Percentiles rank a stretch among this genome's conserved stretches.
Evolutionary conservation across 2,329 filamentous ascomycete genomes (phyloP).

Genomic region (Stagonosporopsis rhizophila): DNA sequence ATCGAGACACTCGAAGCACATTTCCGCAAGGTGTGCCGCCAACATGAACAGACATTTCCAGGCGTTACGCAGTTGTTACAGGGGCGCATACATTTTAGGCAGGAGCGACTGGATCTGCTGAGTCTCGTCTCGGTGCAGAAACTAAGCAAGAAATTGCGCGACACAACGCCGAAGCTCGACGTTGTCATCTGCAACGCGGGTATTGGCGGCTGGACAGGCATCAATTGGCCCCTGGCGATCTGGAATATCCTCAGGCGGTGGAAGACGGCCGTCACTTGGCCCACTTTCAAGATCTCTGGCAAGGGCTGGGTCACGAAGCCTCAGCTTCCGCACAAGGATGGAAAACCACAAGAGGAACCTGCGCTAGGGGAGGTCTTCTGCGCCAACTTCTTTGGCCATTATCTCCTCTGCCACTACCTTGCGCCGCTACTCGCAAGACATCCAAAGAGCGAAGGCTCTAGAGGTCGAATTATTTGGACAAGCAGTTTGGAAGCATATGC

Average conservation of each 20-base stretch:
- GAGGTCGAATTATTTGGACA: slow-evolving; percentile 82
- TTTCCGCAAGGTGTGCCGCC: slow-evolving; percentile 57
- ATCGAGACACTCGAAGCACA: slow-evolving; percentile 69
- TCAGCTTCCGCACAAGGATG: slow-evolving; percentile 54
- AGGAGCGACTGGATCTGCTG: slow-evolving; percentile 66
- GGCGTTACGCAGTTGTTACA: slow-evolving; percentile 52
- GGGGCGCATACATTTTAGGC: slow-evolving; percentile 58
- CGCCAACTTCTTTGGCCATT: slow-evolving; percentile 95
- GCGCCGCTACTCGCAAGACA: slow-evolving; percentile 71
- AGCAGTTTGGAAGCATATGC: slow-evolving; percentile 77
- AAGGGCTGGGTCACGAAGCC: slow-evolving; percentile 62
- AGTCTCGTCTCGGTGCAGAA: slow-evolving; percentile 63
- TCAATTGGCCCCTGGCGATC: slow-evolving; percentile 71
- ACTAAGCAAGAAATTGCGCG: slow-evolving; percentile 59
- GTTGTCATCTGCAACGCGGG: slow-evolving; percentile 86
- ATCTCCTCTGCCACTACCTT: slow-evolving; percentile 82
- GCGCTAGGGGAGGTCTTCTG: slow-evolving; percentile 82
- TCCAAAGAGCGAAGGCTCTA: slow-evolving; percentile 46
- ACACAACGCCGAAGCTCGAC: slow-evolving; percentile 75
- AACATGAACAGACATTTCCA: slow-evolving; percentile 45
- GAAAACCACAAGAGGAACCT: slow-evolving; percentile 56
- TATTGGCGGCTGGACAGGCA: slow-evolving; percentile 82
- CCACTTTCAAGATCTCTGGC: slow-evolving; percentile 73
- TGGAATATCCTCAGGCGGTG: slow-evolving; percentile 67
- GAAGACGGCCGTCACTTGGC: slow-evolving; percentile 75